A percentile compares a stretch with the other conserved stretches of the same genome.
Conservation (phyloP, 495 filamentous ascomycete genomes). For the Penicillium diatomitis region DNA sequence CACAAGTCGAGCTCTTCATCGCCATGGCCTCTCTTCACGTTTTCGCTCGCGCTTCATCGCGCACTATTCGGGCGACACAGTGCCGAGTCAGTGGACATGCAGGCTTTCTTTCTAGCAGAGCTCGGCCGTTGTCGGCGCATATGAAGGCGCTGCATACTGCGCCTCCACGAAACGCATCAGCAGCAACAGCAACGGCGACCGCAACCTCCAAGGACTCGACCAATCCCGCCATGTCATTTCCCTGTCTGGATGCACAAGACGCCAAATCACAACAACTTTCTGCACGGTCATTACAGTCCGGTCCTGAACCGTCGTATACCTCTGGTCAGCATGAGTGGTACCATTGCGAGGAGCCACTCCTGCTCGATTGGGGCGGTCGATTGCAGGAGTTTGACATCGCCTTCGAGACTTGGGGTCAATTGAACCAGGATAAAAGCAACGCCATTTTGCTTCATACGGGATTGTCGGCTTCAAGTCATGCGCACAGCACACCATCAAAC, state of each 20-base stretch:
- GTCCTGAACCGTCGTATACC: slow-evolving; percentile 91
- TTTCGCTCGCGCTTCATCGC: slow-evolving; percentile 17
- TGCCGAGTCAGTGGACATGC: slow-evolving; percentile 10
- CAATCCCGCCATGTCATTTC: slow-evolving; percentile 90
- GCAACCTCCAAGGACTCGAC: slow-evolving; percentile 42
- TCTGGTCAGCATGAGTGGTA: slow-evolving; percentile 71
- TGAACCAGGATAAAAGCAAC: slow-evolving; percentile 79
- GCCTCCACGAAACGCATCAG: slow-evolving; percentile 21
- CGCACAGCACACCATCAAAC: slow-evolving; percentile 78
- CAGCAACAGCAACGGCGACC: slow-evolving; percentile 15
- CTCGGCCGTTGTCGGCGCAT: slow-evolving; percentile 17
- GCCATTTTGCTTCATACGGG: slow-evolving; percentile 90
- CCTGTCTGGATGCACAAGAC: slow-evolving; percentile 89
- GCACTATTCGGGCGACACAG: slow-evolving; percentile 8
- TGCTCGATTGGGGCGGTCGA: slow-evolving; percentile 89
- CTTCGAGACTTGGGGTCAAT: slow-evolving; percentile 84
- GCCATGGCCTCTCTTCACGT: slow-evolving; percentile 21
- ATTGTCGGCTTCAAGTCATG: slow-evolving; percentile 90
- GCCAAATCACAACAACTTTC: slow-evolving; percentile 70
- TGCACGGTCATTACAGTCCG: slow-evolving; percentile 58
- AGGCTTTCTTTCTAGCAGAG: slow-evolving; percentile 6
- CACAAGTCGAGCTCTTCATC: not conserved
- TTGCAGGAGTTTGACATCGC: slow-evolving; percentile 80
- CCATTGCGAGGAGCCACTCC: slow-evolving; percentile 61
- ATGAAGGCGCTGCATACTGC: slow-evolving; percentile 17